A percentile compares a stretch with the other conserved stretches of the same genome.
These are phyloP conservation scores for Ophiostoma pallidulum DNA, from an alignment of 2,329 filamentous ascomycete genomes.

Conservation along the genomic window DNA sequence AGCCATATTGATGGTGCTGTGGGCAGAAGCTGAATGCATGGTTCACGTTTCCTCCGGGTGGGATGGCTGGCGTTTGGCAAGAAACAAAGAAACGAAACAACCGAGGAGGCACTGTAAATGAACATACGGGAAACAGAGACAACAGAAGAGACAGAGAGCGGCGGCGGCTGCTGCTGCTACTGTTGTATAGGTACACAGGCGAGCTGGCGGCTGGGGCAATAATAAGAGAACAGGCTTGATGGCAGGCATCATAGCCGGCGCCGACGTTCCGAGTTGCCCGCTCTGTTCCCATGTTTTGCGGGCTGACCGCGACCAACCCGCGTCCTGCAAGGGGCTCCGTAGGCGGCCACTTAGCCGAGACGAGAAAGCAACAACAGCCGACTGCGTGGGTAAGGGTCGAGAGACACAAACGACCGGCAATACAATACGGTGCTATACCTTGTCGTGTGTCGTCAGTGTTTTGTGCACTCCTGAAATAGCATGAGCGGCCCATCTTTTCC, in stretches of 20 bases:
- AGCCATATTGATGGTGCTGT: no score
- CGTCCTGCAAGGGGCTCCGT: background rate
- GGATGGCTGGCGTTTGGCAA: background rate
- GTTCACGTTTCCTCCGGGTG: background rate
- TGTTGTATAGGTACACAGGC: no score
- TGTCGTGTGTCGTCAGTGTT: no score
- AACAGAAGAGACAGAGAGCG: background rate
- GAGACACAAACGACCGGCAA: no score
- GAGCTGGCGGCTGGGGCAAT: background rate
- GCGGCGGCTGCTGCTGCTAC: no score
- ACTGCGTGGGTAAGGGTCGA: constrained; percentile 2
- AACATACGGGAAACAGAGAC: background rate
- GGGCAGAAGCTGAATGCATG: no score
- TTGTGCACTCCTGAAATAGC: no score
- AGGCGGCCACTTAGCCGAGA: no score
- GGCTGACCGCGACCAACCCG: no score
- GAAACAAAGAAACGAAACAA: background rate
- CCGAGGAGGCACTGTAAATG: background rate
- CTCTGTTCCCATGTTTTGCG: background rate
- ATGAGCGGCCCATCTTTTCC: no score
- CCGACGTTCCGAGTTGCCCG: constrained; percentile 6
- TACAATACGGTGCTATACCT: no score
- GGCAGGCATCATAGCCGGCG: constrained; percentile 1
- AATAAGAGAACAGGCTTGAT: background rate
- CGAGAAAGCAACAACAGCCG: constrained; percentile 3